phyloP scores from a whole-genome alignment of 2,329 filamentous ascomycete genomes.

The Fusarium luffae region DNA sequence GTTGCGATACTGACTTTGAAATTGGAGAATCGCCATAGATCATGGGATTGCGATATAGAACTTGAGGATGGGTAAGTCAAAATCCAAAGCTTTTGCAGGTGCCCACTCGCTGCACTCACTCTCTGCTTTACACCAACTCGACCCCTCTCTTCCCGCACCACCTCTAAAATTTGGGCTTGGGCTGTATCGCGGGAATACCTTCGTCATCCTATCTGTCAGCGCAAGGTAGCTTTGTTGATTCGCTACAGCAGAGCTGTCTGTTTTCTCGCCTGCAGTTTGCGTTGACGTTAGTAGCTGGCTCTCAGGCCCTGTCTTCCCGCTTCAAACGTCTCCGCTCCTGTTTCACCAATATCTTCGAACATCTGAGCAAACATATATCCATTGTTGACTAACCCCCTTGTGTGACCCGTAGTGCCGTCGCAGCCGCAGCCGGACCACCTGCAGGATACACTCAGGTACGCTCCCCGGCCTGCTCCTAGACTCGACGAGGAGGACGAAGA shows the following conservation, averaged over 20 bases:
- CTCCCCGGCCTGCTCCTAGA: conserved; percentile 61
- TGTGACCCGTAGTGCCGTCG: conserved; percentile 62
- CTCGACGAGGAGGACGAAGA: conserved; percentile 66
- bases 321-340: conserved; percentile 25
- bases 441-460: conserved; percentile 64
- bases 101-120: conserved; percentile 32
- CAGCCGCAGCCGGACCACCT: conserved; percentile 68
- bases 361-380: conserved; percentile 24
- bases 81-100: conserved; percentile 36
- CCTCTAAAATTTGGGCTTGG: conserved; percentile 31
- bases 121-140: conserved; percentile 26
- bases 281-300: conserved; percentile 12
- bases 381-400: conserved; percentile 42
- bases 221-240: conserved; percentile 4
- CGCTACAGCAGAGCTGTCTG: background rate
- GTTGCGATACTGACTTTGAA: conserved; percentile 28
- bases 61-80: conserved; percentile 52
- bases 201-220: conserved; percentile 24
- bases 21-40: conserved; percentile 40
- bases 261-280: background rate
- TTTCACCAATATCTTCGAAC: conserved; percentile 38
- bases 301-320: conserved; percentile 28
- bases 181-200: conserved; percentile 42
- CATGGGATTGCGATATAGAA: conserved; percentile 49
- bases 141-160: conserved; percentile 42